Base-by-base conservation (phyloP, 2,329 filamentous ascomycete species). In the Talaromyces sp. region DNA sequence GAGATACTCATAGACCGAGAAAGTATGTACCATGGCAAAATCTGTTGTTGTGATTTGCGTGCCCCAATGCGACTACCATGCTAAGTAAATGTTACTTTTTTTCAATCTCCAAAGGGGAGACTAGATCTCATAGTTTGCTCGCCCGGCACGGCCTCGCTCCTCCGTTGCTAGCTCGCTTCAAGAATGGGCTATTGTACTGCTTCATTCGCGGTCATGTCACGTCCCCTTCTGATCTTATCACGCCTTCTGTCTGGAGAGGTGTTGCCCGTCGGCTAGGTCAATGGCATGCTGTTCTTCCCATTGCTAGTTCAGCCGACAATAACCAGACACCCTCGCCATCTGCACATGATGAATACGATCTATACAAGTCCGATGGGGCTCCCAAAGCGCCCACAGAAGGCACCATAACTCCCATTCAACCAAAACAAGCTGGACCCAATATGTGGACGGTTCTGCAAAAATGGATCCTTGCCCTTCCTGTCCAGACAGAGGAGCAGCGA, bases 381-480 rank as follows among this genome's bases (percentile, higher is more conserved):
- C 5, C 48, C 39, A 57, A 64, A 62, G 65, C 60, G 0, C 31
- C 51, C 10, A 17, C 19, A 28, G 33, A 50, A 62, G 54, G 64
- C 33, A 63, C 68, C 43, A 66, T 65, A 54, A 62, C 67, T 53
- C 67, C 69, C 60, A 77, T 82, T 45, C 84, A 84, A 21, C 84
- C 84, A 46, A 84, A 84, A 61, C 90, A 87, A 69, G 86, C 86
- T 5, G 80, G 84, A n/a, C 89, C 91, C 17, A 97, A 95, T 71
- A 78, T 96, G 57, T 99, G 94, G 94, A 91, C 89, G 6, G 91
- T 95, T 35, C 89, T 97, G 82, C 91, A 96, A 72, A 95, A 92
- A 76, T 99, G 94, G 94, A 91, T 97, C 58, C 78, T 87, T 65
- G 93, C 90, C 39, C 80, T 99, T 62, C 92, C 94, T 11, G 84